These are phyloP conservation scores for Malus asiatica DNA, from an alignment of 306 rosid species.

Conservation along the genomic window DNA sequence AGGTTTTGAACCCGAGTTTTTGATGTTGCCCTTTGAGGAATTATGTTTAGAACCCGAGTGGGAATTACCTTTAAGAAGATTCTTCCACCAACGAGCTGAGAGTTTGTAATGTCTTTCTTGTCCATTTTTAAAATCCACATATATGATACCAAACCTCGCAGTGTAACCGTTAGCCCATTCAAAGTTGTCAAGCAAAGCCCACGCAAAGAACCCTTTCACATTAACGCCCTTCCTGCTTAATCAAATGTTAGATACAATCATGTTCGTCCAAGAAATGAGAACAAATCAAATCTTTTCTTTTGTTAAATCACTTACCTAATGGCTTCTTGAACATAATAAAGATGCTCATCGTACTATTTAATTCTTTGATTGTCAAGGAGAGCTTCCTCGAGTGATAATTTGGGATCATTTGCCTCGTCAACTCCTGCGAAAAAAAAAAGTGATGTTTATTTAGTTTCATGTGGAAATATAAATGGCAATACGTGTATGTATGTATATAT, in stretches of 20 bases:
- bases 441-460: not conserved
- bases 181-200: conserved; percentile 45
- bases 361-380: conserved; percentile 33
- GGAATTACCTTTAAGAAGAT: not conserved
- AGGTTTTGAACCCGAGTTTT: not conserved
- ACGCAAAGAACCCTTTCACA: conserved; percentile 39
- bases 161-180: conserved; percentile 35
- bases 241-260: not conserved
- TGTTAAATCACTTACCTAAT: conserved; percentile 28
- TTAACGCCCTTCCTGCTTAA: conserved; percentile 30
- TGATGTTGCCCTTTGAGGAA: not conserved
- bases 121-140: conserved; percentile 17
- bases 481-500: no score
- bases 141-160: conserved; percentile 24
- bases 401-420: conserved; percentile 27
- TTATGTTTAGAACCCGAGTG: not conserved
- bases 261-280: not conserved
- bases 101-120: conserved; percentile 23
- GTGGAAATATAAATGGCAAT: not conserved
- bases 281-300: not conserved
- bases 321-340: conserved; percentile 28
- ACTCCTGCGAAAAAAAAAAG: conserved; percentile 13
- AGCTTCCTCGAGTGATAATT: conserved; percentile 23
- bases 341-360: conserved; percentile 31
- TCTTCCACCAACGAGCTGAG: conserved; percentile 23